Evolutionary conservation across 495 filamentous ascomycete species (phyloP).

Genomic region (Filosporella fistucella): DNA sequence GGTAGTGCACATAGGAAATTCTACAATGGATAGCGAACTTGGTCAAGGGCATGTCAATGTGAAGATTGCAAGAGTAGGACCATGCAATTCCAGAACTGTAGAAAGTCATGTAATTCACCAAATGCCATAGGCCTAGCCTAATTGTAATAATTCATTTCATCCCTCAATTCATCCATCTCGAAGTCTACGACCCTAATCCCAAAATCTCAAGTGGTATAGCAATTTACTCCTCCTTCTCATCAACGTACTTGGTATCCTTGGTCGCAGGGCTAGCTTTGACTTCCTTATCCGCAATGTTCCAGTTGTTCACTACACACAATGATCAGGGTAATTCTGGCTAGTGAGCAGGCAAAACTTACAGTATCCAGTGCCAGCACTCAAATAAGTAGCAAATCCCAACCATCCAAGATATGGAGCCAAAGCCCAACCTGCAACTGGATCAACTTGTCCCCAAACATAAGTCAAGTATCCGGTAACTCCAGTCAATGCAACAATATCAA

Average conservation of each 20-base stretch:
- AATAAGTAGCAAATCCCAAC: conserved; percentile 80
- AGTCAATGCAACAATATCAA: conserved; percentile 68
- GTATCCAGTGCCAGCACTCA: conserved; percentile 65
- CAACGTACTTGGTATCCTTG: conserved; percentile 31
- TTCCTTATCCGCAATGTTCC: conserved; percentile 54
- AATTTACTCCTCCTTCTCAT: conserved; percentile 34
- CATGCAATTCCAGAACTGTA: no score
- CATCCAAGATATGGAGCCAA: conserved; percentile 62
- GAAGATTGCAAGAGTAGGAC: no score
- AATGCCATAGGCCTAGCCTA: no score
- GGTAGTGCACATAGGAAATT: no score
- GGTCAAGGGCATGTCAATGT: no score
- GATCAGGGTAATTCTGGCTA: not conserved
- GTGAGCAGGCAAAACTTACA: conserved; percentile 27
- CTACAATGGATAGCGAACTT: no score
- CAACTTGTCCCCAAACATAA: conserved; percentile 69
- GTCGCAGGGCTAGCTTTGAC: conserved; percentile 20
- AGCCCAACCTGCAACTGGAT: conserved; percentile 64
- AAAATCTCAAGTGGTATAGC: no score
- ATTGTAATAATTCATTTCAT: no score
- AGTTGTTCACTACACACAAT: conserved; percentile 55
- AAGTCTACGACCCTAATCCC: no score
- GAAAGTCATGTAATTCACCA: no score
- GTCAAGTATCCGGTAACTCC: conserved; percentile 66
- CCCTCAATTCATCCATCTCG: no score